phyloP scores from a whole-genome alignment of 116 monocot species.

The Cymodocea nodosa region DNA sequence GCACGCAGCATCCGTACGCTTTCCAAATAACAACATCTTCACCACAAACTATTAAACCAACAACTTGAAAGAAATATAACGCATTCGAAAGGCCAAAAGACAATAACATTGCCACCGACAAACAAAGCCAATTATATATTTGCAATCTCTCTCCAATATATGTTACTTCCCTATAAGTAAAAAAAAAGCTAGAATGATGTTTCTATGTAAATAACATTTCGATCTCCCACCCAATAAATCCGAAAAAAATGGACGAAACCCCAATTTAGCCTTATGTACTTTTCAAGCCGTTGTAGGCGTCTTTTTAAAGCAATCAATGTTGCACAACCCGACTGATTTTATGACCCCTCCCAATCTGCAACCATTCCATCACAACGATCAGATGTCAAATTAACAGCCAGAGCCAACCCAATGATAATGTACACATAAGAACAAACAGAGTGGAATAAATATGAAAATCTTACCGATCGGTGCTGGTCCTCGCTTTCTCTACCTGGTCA shows the following conservation, averaged over 20 bases:
- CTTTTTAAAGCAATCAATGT: conserved; percentile 34
- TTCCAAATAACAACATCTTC: too few relatives aligned
- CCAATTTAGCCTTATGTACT: conserved; percentile 2
- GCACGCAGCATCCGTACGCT: too few relatives aligned
- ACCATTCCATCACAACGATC: neutral
- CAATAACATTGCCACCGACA: neutral
- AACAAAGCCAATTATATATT: too few relatives aligned
- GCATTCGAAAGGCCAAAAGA: neutral
- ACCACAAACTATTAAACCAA: too few relatives aligned
- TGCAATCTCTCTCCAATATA: too few relatives aligned
- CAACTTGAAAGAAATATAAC: too few relatives aligned
- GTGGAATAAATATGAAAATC: conserved; percentile 1
- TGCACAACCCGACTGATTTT: conserved; percentile 32
- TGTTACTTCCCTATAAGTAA: too few relatives aligned
- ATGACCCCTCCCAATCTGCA: conserved; percentile 31
- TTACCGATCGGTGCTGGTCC: conserved; percentile 26
- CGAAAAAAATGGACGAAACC: neutral
- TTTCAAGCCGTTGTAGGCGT: conserved; percentile 13
- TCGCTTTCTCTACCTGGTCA: conserved; percentile 15
- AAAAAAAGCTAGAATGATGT: too few relatives aligned
- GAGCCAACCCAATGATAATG: neutral
- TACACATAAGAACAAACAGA: neutral
- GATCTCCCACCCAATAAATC: neutral
- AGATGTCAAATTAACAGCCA: neutral
- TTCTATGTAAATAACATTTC: too few relatives aligned